Percentiles rank a stretch among this genome's conserved stretches.
These are phyloP conservation scores for Aspergillus uvarum DNA, from an alignment of 2,329 filamentous ascomycete species.

Conservation along the genomic window DNA sequence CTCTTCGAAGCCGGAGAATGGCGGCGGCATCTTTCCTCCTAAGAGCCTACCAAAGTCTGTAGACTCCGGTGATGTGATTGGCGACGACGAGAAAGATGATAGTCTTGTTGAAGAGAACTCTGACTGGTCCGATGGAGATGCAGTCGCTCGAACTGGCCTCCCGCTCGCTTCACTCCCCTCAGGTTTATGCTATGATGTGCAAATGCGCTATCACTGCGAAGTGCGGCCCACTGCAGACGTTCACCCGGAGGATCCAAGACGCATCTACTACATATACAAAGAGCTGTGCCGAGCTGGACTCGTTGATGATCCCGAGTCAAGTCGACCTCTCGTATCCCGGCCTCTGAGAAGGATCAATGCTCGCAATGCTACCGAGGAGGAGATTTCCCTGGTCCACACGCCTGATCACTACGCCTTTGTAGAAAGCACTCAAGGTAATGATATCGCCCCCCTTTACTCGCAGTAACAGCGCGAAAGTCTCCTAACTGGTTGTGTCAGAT, in stretches of 20 bases:
- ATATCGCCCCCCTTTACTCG: not conserved
- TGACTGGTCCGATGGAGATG: conserved; percentile 42
- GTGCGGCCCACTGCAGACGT: conserved; percentile 68
- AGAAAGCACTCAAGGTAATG: conserved; percentile 52
- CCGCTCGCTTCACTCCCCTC: conserved; percentile 60
- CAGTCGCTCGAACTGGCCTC: conserved; percentile 42
- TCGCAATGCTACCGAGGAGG: conserved; percentile 72
- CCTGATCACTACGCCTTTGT: conserved; percentile 79
- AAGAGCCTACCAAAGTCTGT: conserved; percentile 27
- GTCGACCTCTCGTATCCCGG: conserved; percentile 50
- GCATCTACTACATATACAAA: conserved; percentile 91
- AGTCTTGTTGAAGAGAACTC: conserved; percentile 41
- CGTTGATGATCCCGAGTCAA: conserved; percentile 61
- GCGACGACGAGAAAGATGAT: conserved; percentile 29
- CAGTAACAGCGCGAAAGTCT: not conserved
- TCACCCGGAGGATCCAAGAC: conserved; percentile 89
- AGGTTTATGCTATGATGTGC: conserved; percentile 83
- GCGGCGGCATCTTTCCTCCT: conserved; percentile 18
- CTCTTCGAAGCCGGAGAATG: conserved; percentile 5
- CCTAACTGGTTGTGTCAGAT: conserved; percentile 37
- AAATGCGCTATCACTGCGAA: conserved; percentile 95
- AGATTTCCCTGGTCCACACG: conserved; percentile 78
- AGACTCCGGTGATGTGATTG: conserved; percentile 25
- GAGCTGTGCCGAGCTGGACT: conserved; percentile 80
- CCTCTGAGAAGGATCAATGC: conserved; percentile 70